A percentile compares a stretch with the other conserved stretches of the same genome.
Conservation (phyloP, 2,329 filamentous ascomycete species). For the Chaetothyriales sp. region DNA sequence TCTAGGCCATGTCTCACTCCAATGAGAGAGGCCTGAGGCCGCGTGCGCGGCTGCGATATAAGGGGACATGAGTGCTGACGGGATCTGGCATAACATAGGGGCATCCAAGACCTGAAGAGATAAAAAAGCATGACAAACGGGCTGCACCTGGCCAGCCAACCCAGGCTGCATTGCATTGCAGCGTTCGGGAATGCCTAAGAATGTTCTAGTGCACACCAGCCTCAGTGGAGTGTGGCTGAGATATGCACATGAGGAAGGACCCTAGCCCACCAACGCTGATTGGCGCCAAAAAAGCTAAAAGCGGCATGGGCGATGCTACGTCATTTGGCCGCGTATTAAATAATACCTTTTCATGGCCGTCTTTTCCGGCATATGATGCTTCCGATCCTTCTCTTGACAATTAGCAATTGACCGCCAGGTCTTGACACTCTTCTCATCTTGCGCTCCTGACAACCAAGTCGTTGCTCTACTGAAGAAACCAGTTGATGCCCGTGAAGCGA, state of each 20-base stretch:
- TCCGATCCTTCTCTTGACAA: neutral
- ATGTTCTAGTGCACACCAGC: neutral
- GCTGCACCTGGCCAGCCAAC: neutral
- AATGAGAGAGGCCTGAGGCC: neutral
- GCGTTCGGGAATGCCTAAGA: neutral
- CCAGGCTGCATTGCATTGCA: neutral
- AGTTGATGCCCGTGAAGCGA: slow-evolving; percentile 10
- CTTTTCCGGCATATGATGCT: neutral
- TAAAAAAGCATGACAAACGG: neutral
- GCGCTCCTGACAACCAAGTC: slow-evolving; percentile 2
- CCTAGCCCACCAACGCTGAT: neutral
- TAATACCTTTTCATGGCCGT: neutral
- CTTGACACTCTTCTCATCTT: slow-evolving; percentile 7
- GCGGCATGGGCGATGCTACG: neutral
- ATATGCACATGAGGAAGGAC: neutral
- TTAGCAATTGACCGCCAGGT: slow-evolving; percentile 8
- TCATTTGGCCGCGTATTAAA: neutral
- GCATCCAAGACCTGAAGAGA: neutral
- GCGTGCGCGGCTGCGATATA: neutral
- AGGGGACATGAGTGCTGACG: neutral
- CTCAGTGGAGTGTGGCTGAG: neutral
- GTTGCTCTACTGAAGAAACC: neutral
- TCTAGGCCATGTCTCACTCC: neutral
- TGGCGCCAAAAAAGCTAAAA: neutral
- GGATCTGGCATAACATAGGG: neutral